Base-by-base conservation (phyloP, 306 rosid species). In the Sicyos edulis region DNA sequence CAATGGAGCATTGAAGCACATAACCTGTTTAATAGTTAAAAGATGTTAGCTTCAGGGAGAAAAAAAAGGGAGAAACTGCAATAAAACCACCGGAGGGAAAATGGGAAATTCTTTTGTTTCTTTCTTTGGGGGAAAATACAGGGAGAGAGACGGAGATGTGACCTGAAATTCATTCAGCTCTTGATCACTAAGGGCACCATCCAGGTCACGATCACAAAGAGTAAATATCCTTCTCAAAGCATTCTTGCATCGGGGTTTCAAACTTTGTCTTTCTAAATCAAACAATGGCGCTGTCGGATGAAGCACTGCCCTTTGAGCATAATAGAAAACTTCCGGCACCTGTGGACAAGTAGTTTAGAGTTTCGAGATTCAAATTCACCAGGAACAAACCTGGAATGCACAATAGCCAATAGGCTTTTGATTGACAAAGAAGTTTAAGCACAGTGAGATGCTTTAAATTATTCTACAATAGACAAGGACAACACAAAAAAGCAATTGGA, bases 151-250 rank as follows among this genome's bases (percentile, higher is more conserved):
- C 78, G 73, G 51, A 77, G 80, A 75, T 72, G 49, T 79, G 77
- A 92, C 98, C 98, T 93, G 98, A 81, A 93, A 93, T 22, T 74
- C 91, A 81, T 91, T 93, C 77, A 93, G 89, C 83, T 93, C 98
- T 70, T 75, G 70, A 61, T 90, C 95, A 80, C 74, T 86, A 76
- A 93, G 97, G 82, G 97, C 89, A 64, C 91, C 96, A 73, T 93
- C 97, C 96, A 93, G 83, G 87, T 90, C 96, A 55, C 70, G 83
- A 75, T 93, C 98, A 79, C 95, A 88, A 64, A 86, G 88, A 76
- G 78, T 83, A 82, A 93, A 90, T 75, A 93, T 86, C 85, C 98
- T 84, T 78, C 92, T 91, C 85, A 93, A 80, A 29, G 97, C 97
- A 60, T 92, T 87, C 51, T 77, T 74, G 80, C 96, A 90, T 51